These are phyloP conservation scores for Chrysoporthe austroafricana DNA, from an alignment of 2,329 filamentous ascomycete species.

Conservation along the genomic window DNA sequence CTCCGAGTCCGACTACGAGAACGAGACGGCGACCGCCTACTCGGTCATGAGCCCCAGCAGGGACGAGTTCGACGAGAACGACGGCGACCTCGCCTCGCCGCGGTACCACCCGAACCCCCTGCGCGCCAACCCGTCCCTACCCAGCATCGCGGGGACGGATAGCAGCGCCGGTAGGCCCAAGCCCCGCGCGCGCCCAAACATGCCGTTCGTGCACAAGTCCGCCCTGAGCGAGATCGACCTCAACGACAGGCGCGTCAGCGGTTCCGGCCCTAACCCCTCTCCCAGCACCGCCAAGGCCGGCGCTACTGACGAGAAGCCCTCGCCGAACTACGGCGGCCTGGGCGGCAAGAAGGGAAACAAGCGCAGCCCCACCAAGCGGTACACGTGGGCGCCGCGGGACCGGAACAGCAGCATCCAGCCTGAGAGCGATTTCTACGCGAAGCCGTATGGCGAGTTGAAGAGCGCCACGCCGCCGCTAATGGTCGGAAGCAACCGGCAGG, in stretches of 20 bases:
- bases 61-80: slow-evolving; percentile 33
- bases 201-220: slow-evolving; percentile 37
- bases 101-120: slow-evolving; percentile 58
- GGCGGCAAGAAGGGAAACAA: slow-evolving; percentile 2
- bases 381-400: slow-evolving; percentile 34
- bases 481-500: slow-evolving; percentile 54
- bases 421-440: slow-evolving; percentile 54
- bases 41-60: slow-evolving; percentile 21
- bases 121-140: slow-evolving; percentile 51
- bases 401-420: slow-evolving; percentile 54
- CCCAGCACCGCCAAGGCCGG: slow-evolving; percentile 4
- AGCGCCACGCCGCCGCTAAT: slow-evolving; percentile 58
- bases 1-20: slow-evolving; percentile 45
- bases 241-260: slow-evolving; percentile 49
- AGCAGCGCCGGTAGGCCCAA: slow-evolving; percentile 24
- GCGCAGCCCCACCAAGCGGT: slow-evolving; percentile 21
- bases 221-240: slow-evolving; percentile 51
- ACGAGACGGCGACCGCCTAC: slow-evolving; percentile 34
- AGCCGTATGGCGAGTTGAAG: slow-evolving; percentile 63
- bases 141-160: slow-evolving; percentile 6
- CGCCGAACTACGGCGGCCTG: slow-evolving; percentile 9
- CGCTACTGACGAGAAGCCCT: slow-evolving; percentile 15
- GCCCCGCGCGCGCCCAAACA: slow-evolving; percentile 34
- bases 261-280: slow-evolving; percentile 40
- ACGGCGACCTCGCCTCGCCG: slow-evolving; percentile 31